phyloP scores from a whole-genome alignment of 169 alveolate species.

The Cryptosporidium sp. region DNA sequence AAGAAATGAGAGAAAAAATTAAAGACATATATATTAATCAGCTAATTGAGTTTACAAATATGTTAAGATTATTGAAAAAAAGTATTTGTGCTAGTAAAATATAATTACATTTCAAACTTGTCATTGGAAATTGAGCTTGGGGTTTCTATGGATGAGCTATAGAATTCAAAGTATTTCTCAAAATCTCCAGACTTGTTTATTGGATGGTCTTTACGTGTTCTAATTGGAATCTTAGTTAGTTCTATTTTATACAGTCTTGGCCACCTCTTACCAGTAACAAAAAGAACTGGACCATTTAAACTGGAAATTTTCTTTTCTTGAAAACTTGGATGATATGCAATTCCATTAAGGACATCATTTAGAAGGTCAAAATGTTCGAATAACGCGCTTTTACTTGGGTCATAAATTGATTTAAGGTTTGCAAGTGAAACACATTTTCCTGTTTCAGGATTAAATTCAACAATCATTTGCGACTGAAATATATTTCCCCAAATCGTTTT shows the following conservation, averaged over 20 bases:
- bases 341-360: slow-evolving; percentile 69
- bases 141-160: background rate
- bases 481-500: slow-evolving; percentile 74
- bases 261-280: slow-evolving; percentile 75
- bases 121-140: background rate
- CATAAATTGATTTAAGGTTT: slow-evolving; percentile 19
- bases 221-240: slow-evolving; percentile 9
- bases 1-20: background rate
- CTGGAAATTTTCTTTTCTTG: slow-evolving; percentile 3
- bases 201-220: background rate
- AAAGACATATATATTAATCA: background rate
- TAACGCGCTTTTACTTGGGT: slow-evolving; percentile 42
- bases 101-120: background rate
- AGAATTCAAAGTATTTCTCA: slow-evolving; percentile 7
- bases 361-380: slow-evolving; percentile 31
- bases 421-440: slow-evolving; percentile 56
- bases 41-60: background rate
- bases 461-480: slow-evolving; percentile 33
- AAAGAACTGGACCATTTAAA: slow-evolving; percentile 24
- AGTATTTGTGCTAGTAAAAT: background rate
- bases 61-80: background rate
- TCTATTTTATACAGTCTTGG: slow-evolving; percentile 53
- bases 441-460: slow-evolving; percentile 57
- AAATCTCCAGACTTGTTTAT: background rate
- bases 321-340: slow-evolving; percentile 51